Base-by-base conservation (phyloP, 2,329 filamentous ascomycete species). In the Trichothecium sympodiale region DNA sequence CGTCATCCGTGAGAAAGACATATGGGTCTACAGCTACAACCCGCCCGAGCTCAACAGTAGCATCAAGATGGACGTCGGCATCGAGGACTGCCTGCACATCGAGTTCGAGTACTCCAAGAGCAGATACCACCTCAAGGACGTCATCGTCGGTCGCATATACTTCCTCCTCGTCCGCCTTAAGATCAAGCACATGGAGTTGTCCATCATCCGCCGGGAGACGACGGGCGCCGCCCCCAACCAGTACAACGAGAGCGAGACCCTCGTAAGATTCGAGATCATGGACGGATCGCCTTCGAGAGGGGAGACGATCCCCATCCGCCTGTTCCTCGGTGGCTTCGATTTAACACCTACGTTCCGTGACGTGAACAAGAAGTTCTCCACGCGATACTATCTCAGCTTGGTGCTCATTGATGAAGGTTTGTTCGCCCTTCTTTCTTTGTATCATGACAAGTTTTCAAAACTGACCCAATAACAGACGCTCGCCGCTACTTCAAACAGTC, bases 41-140 rank as follows among this genome's bases (percentile, higher is more conserved):
- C 89, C 91, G 15, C 91, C 91, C 14, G 91, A 98, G 74, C 93
- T 87, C 61, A 98, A 96, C 69, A 88, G 79, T 63, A 87, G 84
- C 48, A 98, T 98, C 70, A 98, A 98, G 74, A 98, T 98, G 91
- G 91, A 98, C 57, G 91, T 98, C 40, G 91, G 91, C 39, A 98
- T 98, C 54, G 91, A 98, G 65, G 93, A 98, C 65, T 98, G 91
- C 59, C 69, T 98, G 49, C 91, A 98, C 64, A 98, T 98, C 48
- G 91, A 98, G 61, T 98, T 98, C 51, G 91, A 98, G 63, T 98
- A 98, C 67, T 94, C 84, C 62, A 98, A 98, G 71, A 91, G 81
- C 59, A 96, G 96, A 65, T 98, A 98, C 62, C 91, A 98, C 53
- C 75, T 98, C 40, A 98, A 98, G 65, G 91, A 98, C 59, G 91